Evolutionary conservation across 176 grass and related monocot species (phyloP), one percentile per base, ranked within the genome.

Genomic region (Chrysopogon serrulatus): DNA sequence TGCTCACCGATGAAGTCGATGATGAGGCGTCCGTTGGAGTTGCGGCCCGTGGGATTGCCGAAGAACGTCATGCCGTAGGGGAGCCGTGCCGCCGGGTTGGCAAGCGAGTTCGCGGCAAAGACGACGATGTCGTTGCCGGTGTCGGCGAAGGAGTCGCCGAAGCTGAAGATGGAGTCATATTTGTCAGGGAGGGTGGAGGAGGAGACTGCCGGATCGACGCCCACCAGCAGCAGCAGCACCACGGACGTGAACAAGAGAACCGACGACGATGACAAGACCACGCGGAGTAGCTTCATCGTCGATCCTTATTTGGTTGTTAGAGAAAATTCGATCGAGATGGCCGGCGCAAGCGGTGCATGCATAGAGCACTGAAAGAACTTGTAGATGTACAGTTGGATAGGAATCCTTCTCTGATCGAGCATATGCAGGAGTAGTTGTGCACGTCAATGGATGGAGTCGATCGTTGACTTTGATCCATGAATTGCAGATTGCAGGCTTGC

Each of bases 31-130:
- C 91, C 91, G 56, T 93, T 54, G 74, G 88, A 83, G 80, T 31
- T 49, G 31, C 91, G 69, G 4, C 88, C 91, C 0, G 91, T 90
- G 44, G 88, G 88, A 11, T n/a, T 47, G 65, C 79, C 84, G 54
- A 90, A 90, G 84, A 90, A 93, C 0, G 68, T 84, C 53, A 61
- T 78, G 61, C 88, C 88, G 35, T 90, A 93, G 51, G 91, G 91
- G 13, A 47, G 59, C 5, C 2, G 16, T 3, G 31, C 60, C 3
- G 65, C 5, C 0, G 67, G 86, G 44, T n/a, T 17, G 4, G 0
- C 1, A 2, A 71, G 12, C 10, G 56, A 65, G 28, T 5, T 45
- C 19, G 2, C 44, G 1, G 33, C 28, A 4, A 54, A 43, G 74
- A 84, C 26, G 35, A 45, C 15, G 15, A 14, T 2, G 57, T 4